Evolutionary conservation across 441 rosid genomes (phyloP).

Genomic region (Lepidium campestre): DNA sequence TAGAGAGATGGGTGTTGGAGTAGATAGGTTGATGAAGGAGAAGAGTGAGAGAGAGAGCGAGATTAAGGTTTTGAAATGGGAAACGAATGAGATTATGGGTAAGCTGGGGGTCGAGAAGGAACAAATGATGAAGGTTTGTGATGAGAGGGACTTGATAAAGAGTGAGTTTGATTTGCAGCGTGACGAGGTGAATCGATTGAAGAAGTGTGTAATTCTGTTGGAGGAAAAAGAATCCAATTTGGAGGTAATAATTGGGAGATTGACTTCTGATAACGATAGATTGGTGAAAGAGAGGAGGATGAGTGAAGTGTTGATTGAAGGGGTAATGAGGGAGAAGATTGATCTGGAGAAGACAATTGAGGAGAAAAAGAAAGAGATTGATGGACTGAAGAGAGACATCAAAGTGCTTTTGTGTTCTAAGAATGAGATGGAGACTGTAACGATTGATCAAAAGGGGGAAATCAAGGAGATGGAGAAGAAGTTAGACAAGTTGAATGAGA

Average conservation of each 20-base stretch:
- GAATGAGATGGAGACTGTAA: slow-evolving; percentile 5
- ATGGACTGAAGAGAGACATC: slow-evolving; percentile 28
- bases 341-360: slow-evolving; percentile 17
- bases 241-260: slow-evolving; percentile 15
- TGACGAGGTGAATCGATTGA: not conserved
- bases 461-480: slow-evolving; percentile 20
- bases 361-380: slow-evolving; percentile 39
- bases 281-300: slow-evolving; percentile 31
- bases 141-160: slow-evolving; percentile 15
- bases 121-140: not conserved
- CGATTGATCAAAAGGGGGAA: not conserved
- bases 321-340: slow-evolving; percentile 36
- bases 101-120: not conserved
- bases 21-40: slow-evolving; percentile 31
- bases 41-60: slow-evolving; percentile 34
- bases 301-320: slow-evolving; percentile 26
- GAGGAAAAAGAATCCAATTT: slow-evolving; percentile 14
- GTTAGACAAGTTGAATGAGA: slow-evolving; percentile 21
- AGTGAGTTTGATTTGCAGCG: not conserved
- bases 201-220: not conserved
- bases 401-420: slow-evolving; percentile 19
- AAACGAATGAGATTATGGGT: slow-evolving; percentile 24
- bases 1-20: slow-evolving; percentile 29
- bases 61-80: slow-evolving; percentile 31
- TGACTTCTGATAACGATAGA: slow-evolving; percentile 29